Conservation (phyloP, 2,329 filamentous ascomycete genomes). For the Talaromyces marneffei region DNA sequence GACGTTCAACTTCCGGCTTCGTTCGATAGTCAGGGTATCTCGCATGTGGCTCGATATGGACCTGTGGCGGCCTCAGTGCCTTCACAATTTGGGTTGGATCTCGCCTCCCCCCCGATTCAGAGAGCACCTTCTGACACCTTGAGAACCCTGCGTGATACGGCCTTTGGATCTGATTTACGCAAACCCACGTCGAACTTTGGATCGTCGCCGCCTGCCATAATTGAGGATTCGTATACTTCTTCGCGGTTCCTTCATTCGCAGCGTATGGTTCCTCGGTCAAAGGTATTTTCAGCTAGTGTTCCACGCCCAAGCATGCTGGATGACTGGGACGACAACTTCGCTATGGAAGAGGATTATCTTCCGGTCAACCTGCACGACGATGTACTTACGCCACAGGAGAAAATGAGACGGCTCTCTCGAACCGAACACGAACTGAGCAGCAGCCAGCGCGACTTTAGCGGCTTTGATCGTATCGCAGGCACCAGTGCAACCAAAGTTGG, state of each 20-base stretch:
- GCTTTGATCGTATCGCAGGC: slow-evolving; percentile 44
- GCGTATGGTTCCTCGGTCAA: slow-evolving; percentile 52
- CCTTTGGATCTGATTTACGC: slow-evolving; percentile 65
- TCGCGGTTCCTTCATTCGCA: slow-evolving; percentile 60
- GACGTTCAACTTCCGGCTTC: slow-evolving; percentile 90
- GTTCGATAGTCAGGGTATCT: slow-evolving; percentile 93
- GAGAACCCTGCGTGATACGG: slow-evolving; percentile 59
- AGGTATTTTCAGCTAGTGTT: slow-evolving; percentile 57
- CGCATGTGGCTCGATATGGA: slow-evolving; percentile 80
- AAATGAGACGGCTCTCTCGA: slow-evolving; percentile 54
- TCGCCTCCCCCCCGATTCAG: slow-evolving; percentile 54
- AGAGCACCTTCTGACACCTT: slow-evolving; percentile 58
- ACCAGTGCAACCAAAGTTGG: slow-evolving; percentile 47
- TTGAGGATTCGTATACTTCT: slow-evolving; percentile 58
- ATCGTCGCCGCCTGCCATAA: slow-evolving; percentile 51
- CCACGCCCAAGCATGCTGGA: slow-evolving; percentile 48
- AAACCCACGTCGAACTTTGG: slow-evolving; percentile 48
- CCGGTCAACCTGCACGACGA: slow-evolving; percentile 63
- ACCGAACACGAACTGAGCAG: slow-evolving; percentile 49
- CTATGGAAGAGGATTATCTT: slow-evolving; percentile 84
- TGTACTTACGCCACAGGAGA: slow-evolving; percentile 57
- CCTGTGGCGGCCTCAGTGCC: slow-evolving; percentile 90
- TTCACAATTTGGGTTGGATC: slow-evolving; percentile 79
- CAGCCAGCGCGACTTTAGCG: slow-evolving; percentile 45
- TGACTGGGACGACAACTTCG: slow-evolving; percentile 60